These are phyloP conservation scores for Phytophthora syringae DNA, from an alignment of 352 stramenopile species.

Conservation along the genomic window DNA sequence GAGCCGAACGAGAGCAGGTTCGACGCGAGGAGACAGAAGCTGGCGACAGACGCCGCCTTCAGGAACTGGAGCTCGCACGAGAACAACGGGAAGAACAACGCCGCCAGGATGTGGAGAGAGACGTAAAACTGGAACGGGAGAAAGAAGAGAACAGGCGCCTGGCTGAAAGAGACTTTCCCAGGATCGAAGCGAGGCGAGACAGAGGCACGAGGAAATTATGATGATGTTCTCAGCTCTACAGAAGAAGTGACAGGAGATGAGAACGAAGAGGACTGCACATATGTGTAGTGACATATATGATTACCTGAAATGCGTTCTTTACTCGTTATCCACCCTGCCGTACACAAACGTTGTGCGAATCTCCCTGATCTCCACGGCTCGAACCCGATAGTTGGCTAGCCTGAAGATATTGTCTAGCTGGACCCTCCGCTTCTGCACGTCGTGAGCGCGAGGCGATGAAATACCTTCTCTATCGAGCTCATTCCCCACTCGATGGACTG, in stretches of 20 bases:
- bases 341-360: background rate
- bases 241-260: background rate
- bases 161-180: no score
- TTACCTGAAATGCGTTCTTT: no score
- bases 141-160: constrained; percentile 4
- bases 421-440: background rate
- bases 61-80: background rate
- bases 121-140: background rate
- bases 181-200: background rate
- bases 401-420: background rate
- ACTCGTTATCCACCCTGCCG: background rate
- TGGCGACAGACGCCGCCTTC: background rate
- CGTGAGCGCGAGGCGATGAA: background rate
- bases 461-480: constrained; percentile 7
- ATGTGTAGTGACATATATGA: no score
- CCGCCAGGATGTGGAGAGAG: background rate
- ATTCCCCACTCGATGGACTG: constrained; percentile 8
- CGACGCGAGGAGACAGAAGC: background rate
- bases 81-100: background rate
- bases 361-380: background rate
- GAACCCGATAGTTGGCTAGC: background rate
- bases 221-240: background rate
- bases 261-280: no score
- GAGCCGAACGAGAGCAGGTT: background rate
- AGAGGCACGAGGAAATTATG: constrained; percentile 17